Evolutionary conservation across 1,284 basidiomycete species (phyloP), one percentile per base, ranked within the genome.

Genomic region (Erythrobasidium hasegawianum): DNA sequence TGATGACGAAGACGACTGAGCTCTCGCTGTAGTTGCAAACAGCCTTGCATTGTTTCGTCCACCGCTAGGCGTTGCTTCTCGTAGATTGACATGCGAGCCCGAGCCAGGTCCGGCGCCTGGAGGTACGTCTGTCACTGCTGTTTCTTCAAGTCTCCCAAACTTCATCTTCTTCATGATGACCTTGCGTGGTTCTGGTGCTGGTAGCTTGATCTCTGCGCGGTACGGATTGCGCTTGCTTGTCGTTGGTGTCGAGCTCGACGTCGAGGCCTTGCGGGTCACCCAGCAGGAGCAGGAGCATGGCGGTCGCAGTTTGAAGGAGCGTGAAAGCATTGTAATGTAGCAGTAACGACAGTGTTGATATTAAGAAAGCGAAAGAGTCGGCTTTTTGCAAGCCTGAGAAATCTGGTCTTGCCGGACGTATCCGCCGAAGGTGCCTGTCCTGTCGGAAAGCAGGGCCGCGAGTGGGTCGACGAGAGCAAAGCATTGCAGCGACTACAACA

Each of bases 141-240:
- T n/a, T 24, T 65, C 41, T 16, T 29, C 39, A 11, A 53, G 22
- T 20, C 62, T 33, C 2, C 62, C 62, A 49, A 65, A 65, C 27
- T 65, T 65, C 50, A 65, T 50, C 13, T 58, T 65, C 62, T 65
- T 58, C 61, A 49, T 40, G 24, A 57, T 49, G 20, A 56, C 61
- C 8, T 53, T 45, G 22, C 54, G 39, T 11, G 61, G 54, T 11
- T 39, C 33, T n/a, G 38, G 40, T 11, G 33, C 33, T 14, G 54
- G 61, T 8, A 57, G 61, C 24, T 47, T 39, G 5, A 49, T 45
- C 26, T 64, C 61, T 56, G 61, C 53, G 13, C 61, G 52, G 20
- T 64, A 64, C n/a, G 61, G 61, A 29, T 64, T 64, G 53, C 52
- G 38, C 26, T 52, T 43, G 24, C 20, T 57, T 10, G 47, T n/a